Base-by-base conservation (phyloP, 2,329 filamentous ascomycete genomes). In the Didymellaceae sp. region DNA sequence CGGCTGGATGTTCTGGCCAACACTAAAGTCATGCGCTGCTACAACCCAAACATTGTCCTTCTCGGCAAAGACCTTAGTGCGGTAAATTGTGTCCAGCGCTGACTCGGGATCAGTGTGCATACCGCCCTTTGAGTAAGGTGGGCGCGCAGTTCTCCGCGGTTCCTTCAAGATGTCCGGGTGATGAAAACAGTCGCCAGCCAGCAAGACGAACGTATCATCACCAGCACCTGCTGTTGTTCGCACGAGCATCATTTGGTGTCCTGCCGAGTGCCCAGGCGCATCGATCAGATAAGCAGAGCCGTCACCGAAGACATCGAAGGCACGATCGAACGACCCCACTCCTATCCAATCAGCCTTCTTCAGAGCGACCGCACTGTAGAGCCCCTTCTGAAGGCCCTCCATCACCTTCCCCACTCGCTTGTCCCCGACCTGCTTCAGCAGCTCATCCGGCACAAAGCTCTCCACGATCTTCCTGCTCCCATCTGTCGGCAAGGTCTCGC, bases 231-330 rank as follows among this genome's bases (percentile, higher is more conserved):
- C n/a, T 17, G 55, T 66, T 0, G 62, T 63, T 2, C 67, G 45
- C 2, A 70, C 34, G 18, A 72, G 56, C 63, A 71, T 63, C 66
- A 70, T 82, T 11, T 82, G 66, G 55, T 83, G 81, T 0, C 81
- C 81, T 10, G 77, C 71, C 0, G 82, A 65, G 57, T 83, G 80
- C 0, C 81, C 81, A 0, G 81, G 81, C 0, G 75, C 74, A 56
- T 82, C 77, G 18, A 83, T 66, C 0, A 82, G 63, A 56, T 75
- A 80, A 5, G 80, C 62, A n/a, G 71, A 73, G 0, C 75, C 76
- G 52, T 84, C 80, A 0, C 69, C 68, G 52, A 81, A 79, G 8
- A 81, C 59, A 56, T 83, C 80, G 9, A 80, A 65, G 1, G 70
- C 72, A 1, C 73, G 62, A 1, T 78, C 75, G 46, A 82, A 81